phyloP scores from a whole-genome alignment of 192 early-diverging fungal genomes.

The Umbelopsis sp. region DNA sequence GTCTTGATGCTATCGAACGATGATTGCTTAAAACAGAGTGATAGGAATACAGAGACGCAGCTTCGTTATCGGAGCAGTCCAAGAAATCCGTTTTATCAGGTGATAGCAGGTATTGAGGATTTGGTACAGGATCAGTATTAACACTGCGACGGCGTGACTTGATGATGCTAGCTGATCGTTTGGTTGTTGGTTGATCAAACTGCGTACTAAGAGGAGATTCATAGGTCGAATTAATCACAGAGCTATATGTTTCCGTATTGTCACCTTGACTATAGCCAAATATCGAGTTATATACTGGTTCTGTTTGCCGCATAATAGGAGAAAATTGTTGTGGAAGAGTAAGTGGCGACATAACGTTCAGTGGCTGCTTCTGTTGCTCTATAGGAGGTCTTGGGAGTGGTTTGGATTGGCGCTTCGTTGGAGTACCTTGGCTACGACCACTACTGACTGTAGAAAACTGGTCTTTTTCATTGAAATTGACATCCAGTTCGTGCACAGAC shows the following conservation, averaged over 20 bases:
- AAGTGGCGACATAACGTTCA: neutral
- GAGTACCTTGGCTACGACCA: neutral
- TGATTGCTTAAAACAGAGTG: neutral
- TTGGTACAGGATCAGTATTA: neutral
- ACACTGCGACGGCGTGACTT: neutral
- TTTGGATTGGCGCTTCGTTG: neutral
- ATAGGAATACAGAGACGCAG: neutral
- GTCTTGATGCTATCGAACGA: neutral
- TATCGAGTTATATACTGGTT: constrained; percentile 14
- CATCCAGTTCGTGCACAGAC: constrained; percentile 13
- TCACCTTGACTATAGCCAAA: neutral
- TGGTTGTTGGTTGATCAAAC: neutral
- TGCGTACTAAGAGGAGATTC: neutral
- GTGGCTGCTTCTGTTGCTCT: neutral
- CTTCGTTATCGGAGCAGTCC: neutral
- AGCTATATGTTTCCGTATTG: neutral
- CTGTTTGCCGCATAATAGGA: neutral
- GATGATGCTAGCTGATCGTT: neutral
- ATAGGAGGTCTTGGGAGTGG: neutral
- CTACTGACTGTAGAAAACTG: neutral
- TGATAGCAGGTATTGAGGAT: neutral
- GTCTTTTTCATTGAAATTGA: neutral
- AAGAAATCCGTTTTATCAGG: neutral
- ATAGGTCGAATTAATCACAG: neutral
- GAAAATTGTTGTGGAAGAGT: neutral